Conservation (phyloP, 768 basidiomycete genomes). For the Trametes sanguinea region DNA sequence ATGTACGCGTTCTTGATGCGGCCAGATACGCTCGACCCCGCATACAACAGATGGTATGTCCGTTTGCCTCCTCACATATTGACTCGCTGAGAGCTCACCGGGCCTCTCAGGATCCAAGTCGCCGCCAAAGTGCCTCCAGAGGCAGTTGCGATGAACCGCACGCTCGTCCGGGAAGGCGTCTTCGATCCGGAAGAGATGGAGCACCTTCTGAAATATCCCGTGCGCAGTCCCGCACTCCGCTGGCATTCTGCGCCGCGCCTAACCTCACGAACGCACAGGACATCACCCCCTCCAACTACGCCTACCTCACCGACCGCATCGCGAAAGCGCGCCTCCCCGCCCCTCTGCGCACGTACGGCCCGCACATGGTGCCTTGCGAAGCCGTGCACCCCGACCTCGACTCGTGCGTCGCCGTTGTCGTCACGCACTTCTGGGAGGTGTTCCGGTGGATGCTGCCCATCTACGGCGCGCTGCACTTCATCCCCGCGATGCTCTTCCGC, state of each 20-base stretch:
- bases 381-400: slow-evolving; percentile 78
- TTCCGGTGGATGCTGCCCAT: slow-evolving; percentile 82
- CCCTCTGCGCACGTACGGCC: slow-evolving; percentile 43
- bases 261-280: slow-evolving; percentile 39
- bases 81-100: background rate
- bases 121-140: slow-evolving; percentile 65
- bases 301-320: slow-evolving; percentile 48
- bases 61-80: background rate
- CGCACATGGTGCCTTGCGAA: slow-evolving; percentile 60
- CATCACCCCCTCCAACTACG: slow-evolving; percentile 52
- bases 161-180: slow-evolving; percentile 56
- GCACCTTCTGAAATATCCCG: slow-evolving; percentile 49
- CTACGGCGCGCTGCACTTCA: slow-evolving; percentile 88
- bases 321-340: slow-evolving; percentile 37
- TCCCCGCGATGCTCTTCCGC: slow-evolving; percentile 85
- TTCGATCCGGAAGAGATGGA: slow-evolving; percentile 63
- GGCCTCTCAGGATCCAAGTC: slow-evolving; percentile 58
- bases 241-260: background rate
- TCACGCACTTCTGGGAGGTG: slow-evolving; percentile 78
- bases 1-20: slow-evolving; percentile 75
- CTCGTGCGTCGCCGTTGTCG: slow-evolving; percentile 57
- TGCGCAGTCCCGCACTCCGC: slow-evolving; percentile 32
- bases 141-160: slow-evolving; percentile 60
- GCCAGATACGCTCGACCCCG: slow-evolving; percentile 81
- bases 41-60: slow-evolving; percentile 71